These are phyloP conservation scores for Cronartium quercuum DNA, from an alignment of 1,284 basidiomycete genomes.

Conservation along the genomic window DNA sequence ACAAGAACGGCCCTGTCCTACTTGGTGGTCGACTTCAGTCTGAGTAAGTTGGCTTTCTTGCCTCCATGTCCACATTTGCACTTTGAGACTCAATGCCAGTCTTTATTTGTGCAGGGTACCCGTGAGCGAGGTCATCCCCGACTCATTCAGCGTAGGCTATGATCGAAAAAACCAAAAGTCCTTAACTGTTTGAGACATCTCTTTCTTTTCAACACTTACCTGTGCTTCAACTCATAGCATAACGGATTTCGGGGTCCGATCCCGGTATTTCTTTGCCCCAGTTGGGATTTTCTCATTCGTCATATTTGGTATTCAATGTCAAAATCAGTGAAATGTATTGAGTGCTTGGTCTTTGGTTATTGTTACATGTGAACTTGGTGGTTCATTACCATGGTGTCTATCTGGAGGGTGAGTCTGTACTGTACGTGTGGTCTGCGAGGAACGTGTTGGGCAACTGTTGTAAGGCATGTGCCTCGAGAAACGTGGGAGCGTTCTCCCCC, in stretches of 20 bases:
- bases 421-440: too few species aligned
- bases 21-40: slow-evolving; percentile 77
- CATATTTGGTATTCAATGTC: background rate
- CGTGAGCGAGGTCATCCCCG: slow-evolving; percentile 28
- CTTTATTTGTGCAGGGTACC: slow-evolving; percentile 11
- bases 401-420: too few species aligned
- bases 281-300: too few species aligned
- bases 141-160: slow-evolving; percentile 35
- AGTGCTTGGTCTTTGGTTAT: background rate
- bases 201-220: background rate
- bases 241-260: too few species aligned
- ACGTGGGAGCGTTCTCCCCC: too few species aligned
- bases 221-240: too few species aligned
- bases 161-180: slow-evolving; percentile 17
- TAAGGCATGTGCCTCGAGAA: too few species aligned
- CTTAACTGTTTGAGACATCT: too few species aligned
- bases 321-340: background rate
- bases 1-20: slow-evolving; percentile 71
- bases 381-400: too few species aligned
- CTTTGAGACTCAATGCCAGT: background rate
- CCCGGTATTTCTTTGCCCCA: too few species aligned
- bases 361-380: background rate
- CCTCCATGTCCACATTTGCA: background rate
- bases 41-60: slow-evolving; percentile 50
- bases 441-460: too few species aligned